Evolutionary conservation across 768 basidiomycete genomes (phyloP), one percentile per base, ranked within the genome.

Genomic region (Psilocybe cubensis): DNA sequence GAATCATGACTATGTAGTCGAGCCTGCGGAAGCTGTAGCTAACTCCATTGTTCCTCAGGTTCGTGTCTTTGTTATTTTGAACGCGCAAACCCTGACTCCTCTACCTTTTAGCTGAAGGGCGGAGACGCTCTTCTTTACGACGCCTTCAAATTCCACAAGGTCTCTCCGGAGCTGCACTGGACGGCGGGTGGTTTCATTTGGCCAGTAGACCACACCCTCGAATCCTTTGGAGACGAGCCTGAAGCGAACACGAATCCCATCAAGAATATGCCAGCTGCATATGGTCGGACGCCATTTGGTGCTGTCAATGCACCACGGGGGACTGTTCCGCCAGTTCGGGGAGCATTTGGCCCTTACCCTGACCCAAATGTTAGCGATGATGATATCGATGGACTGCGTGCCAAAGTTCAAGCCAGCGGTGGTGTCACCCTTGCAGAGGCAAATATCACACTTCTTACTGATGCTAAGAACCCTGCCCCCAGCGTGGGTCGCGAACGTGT

Each of bases 101-200:
- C 10, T 25, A 31, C 23, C 41, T 27, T 18, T 20, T 27, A 93
- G 91, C 72, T 93, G 46, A 91, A 89, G 73, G 90, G 88, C 31
- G 85, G 86, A 20, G 91, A 93, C 64, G 84, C 87, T 3, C 69
- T 91, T 28, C 71, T 93, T 7, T 91, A 90, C 68, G 88, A 90
- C 50, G 87, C 90, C 2, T 73, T 92, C 68, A 91, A 89, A 69
- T 70, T 87, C 35, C 91, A 86, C 76, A 91, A 91, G 58, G 83
- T 93, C 44, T 70, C 74, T 1, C 88, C 89, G 0, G 88, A 88
- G 58, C 79, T 93, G 1, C 88, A 88, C 57, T 93, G 89, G 87
- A 84, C 86, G 17, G 91, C 92, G 28, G 91, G 90, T 1, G 90
- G 90, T 18, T 92, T 88, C 68, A 78, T 93, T 59, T 93, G 92